Conservation (phyloP, 2,329 filamentous ascomycete species). For the Chaetomium strumarium region DNA sequence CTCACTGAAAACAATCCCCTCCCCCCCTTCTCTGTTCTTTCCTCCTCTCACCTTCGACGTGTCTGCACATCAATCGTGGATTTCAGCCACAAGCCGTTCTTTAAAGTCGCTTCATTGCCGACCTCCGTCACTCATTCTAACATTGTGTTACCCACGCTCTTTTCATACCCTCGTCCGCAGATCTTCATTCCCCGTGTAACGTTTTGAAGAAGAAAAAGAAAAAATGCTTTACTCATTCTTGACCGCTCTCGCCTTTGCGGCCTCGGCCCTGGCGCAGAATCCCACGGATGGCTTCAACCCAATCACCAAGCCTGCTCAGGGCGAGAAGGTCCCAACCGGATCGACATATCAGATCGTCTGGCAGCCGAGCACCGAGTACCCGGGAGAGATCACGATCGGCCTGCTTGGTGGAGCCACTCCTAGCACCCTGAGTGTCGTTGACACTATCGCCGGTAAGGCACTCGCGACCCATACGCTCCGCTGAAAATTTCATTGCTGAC, state of each 20-base stretch:
- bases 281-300: slow-evolving; percentile 52
- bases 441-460: slow-evolving; percentile 45
- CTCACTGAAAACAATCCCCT: slow-evolving; percentile 11
- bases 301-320: slow-evolving; percentile 42
- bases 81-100: slow-evolving; percentile 20
- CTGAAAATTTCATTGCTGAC: slow-evolving; percentile 1
- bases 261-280: slow-evolving; percentile 45
- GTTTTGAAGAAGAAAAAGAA: slow-evolving; percentile 11
- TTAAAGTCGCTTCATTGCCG: slow-evolving; percentile 17
- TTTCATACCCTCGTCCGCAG: background rate
- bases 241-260: slow-evolving; percentile 45
- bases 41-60: slow-evolving; percentile 11
- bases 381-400: slow-evolving; percentile 43
- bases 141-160: background rate
- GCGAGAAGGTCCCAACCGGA: slow-evolving; percentile 44
- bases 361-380: slow-evolving; percentile 37
- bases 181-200: slow-evolving; percentile 13
- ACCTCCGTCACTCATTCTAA: slow-evolving; percentile 10
- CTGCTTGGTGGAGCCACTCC: slow-evolving; percentile 48
- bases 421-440: slow-evolving; percentile 36
- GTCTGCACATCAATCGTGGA: slow-evolving; percentile 14
- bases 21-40: slow-evolving; percentile 7
- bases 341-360: slow-evolving; percentile 46
- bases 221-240: slow-evolving; percentile 51
- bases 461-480: slow-evolving; percentile 17